phyloP scores from a whole-genome alignment of 257 asterid species.

The Nicotiana knightiana region DNA sequence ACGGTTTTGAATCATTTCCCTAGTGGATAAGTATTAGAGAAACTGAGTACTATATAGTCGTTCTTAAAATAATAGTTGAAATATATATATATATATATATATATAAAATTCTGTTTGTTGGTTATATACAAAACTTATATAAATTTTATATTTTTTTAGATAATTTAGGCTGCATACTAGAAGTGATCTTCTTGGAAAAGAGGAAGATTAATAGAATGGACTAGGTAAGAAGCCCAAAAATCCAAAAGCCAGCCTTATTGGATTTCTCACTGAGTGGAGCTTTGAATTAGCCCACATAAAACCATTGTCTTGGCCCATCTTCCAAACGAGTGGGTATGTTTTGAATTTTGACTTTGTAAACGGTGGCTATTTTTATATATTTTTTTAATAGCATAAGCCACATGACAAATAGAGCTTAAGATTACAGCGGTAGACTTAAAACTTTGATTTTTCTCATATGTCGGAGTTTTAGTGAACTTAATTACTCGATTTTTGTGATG shows the following conservation, averaged over 20 bases:
- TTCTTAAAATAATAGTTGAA: no score
- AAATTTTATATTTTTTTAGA: no score
- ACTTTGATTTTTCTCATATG: no score
- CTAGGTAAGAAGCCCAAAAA: background rate
- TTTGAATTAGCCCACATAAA: background rate
- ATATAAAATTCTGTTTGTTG: accelerated
- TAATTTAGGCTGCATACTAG: no score
- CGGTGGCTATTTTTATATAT: background rate
- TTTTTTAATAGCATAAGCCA: no score
- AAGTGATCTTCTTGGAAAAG: background rate
- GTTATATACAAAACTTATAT: no score
- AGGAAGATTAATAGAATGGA: background rate
- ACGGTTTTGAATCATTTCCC: background rate
- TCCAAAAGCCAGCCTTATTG: background rate
- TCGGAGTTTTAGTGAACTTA: background rate
- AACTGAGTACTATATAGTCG: no score
- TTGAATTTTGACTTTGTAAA: background rate
- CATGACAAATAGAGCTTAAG: background rate
- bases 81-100: no score
- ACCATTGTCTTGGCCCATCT: background rate
- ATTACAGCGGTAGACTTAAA: background rate
- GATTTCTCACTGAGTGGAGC: background rate
- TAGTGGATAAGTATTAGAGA: background rate
- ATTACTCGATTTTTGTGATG: background rate
- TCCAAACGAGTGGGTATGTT: background rate